These are phyloP conservation scores for Talaromyces sp. DNA, from an alignment of 2,329 filamentous ascomycete species.

Conservation along the genomic window DNA sequence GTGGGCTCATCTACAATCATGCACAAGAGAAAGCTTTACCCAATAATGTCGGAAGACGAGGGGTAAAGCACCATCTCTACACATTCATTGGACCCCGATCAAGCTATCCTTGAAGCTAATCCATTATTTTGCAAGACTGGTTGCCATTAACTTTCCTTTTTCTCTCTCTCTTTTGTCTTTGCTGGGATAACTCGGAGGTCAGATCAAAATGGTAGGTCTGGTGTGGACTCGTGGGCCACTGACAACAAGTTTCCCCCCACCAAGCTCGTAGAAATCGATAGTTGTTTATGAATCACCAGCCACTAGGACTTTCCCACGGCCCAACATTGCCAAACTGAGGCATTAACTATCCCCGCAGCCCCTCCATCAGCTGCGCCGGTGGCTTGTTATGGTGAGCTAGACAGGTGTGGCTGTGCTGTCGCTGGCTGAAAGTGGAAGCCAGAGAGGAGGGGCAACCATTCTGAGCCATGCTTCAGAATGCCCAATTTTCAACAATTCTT, in stretches of 20 bases:
- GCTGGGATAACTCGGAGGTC: not conserved
- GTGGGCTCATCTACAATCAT: not conserved
- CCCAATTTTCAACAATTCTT: not conserved
- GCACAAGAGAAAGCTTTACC: not conserved
- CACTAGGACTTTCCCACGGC: no score
- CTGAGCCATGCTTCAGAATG: not conserved
- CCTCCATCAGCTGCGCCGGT: conserved; percentile 1
- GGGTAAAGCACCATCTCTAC: not conserved
- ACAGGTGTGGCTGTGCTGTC: conserved; percentile 4
- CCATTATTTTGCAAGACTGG: not conserved
- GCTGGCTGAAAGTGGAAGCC: not conserved
- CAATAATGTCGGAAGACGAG: conserved; percentile 5
- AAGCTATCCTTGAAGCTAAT: not conserved
- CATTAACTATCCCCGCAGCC: conserved; percentile 7
- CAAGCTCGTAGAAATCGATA: not conserved
- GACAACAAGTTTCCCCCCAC: not conserved
- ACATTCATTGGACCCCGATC: conserved; percentile 2
- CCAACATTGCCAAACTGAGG: no score
- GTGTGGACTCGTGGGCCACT: not conserved
- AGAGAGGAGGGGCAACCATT: not conserved
- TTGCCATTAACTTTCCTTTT: not conserved
- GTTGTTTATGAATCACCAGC: not conserved
- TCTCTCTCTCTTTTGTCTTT: not conserved
- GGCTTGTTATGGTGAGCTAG: conserved; percentile 6
- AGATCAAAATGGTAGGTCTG: not conserved